Evolutionary conservation across 805 yeast genomes (phyloP), one percentile per base, ranked within the genome.

Genomic region (Metschnikowia matae): DNA sequence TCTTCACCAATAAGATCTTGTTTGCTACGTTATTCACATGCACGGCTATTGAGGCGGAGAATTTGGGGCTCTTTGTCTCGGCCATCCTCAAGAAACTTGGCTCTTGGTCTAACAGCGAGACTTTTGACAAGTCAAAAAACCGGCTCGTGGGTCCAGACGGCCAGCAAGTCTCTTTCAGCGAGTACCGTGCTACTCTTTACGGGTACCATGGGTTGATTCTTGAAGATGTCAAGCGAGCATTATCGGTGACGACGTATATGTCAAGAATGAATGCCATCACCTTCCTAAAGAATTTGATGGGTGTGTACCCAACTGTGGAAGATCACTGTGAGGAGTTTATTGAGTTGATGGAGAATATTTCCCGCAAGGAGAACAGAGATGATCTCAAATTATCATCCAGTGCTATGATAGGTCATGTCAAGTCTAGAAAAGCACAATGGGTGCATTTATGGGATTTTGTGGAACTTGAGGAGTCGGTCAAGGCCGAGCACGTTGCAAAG

Each of bases 261-360:
- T 83, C 87, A 2, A 77, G 94, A 47, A 80, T 90, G 49, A 91
- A 90, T 66, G 80, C 89, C 3, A 87, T 90, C 51, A 85, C 87
- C 1, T 81, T 89, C 58, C 70, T 90, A 71, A 88, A 85, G 62
- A 82, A 82, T 56, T 66, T 85, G 40, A 67, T 84, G 17, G 75
- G 77, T 2, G 75, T 78, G 14, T 89, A 81, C 62, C 96, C 97
- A 0, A 69, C 75, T 10, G 78, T 87, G 13, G 83, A 82, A 46
- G 82, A 78, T 29, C 91, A 87, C 50, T 84, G 89, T 33, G 81
- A 79, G 48, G 50, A 61, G 6, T 61, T 90, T 1, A 65, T 76
- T 6, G 68, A 64, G 4, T 65, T 73, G 10, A 69, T 91, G 33
- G 74, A 79, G 31, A 57, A 60, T 1, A 79, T 87, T 18, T 61